Conservation (phyloP, 2,329 filamentous ascomycete species). For the Parastagonospora nodorum region DNA sequence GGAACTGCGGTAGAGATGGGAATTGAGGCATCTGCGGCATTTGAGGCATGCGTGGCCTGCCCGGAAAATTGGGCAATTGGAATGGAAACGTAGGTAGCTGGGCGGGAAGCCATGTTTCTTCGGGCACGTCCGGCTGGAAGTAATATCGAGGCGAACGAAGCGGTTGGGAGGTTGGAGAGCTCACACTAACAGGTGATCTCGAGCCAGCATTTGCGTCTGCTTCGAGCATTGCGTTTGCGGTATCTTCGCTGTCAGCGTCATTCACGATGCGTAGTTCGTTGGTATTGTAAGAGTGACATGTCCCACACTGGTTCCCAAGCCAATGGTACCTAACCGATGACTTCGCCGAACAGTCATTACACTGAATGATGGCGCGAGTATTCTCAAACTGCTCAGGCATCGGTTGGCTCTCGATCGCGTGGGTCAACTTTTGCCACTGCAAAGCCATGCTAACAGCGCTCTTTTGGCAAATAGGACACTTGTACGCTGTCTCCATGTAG, state of each 20-base stretch:
- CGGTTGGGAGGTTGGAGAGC: slow-evolving; percentile 38
- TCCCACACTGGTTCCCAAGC: slow-evolving; percentile 85
- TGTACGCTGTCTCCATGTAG: slow-evolving; percentile 88
- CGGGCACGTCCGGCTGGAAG: slow-evolving; percentile 44
- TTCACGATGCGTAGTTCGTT: slow-evolving; percentile 54
- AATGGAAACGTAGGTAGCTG: slow-evolving; percentile 44
- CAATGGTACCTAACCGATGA: slow-evolving; percentile 90
- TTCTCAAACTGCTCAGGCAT: slow-evolving; percentile 86
- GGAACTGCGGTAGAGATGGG: slow-evolving; percentile 36
- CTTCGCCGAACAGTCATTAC: slow-evolving; percentile 92
- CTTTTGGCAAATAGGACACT: slow-evolving; percentile 95
- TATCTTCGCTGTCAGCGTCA: slow-evolving; percentile 42
- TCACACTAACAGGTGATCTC: slow-evolving; percentile 36
- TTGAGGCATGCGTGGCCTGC: slow-evolving; percentile 38
- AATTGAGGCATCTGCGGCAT: slow-evolving; percentile 41
- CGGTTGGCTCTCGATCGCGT: slow-evolving; percentile 84
- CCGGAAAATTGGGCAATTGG: slow-evolving; percentile 43
- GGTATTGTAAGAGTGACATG: slow-evolving; percentile 61
- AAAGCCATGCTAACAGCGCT: slow-evolving; percentile 97
- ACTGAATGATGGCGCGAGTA: slow-evolving; percentile 81
- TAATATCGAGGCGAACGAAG: slow-evolving; percentile 44
- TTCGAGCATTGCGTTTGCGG: slow-evolving; percentile 39
- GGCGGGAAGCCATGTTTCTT: slow-evolving; percentile 45
- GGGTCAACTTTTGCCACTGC: slow-evolving; percentile 88
- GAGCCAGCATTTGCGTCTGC: slow-evolving; percentile 33